Evolutionary conservation across 2,329 filamentous ascomycete genomes (phyloP), one percentile per base, ranked within the genome.

Genomic region (Talaromyces sp.): DNA sequence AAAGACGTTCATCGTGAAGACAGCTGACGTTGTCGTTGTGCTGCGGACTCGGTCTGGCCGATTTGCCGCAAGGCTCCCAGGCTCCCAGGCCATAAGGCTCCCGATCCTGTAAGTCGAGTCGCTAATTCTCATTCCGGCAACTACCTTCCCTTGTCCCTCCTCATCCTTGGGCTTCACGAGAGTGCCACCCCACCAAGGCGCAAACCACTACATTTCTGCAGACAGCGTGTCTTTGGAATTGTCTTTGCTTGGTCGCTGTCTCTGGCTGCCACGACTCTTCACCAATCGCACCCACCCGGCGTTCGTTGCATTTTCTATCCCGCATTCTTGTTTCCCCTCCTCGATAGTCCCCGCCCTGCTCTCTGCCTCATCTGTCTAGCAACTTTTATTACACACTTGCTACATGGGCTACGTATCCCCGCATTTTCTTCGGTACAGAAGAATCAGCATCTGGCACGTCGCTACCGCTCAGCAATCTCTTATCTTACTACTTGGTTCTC

Each of bases 41-140:
- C 8, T 17, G 60, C 50, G 27, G 39, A 37, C 49, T 31, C 25
- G 61, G 49, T 10, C 37, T 41, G 39, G 60, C 45, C 47, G 47
- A 43, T 52, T 41, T 19, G 57, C 57, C 27, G 57, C 57, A 52
- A 62, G 49, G 58, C 58, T 47, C 19, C 25, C 33, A 54, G 49
- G 49, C 61, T 61, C 25, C 27, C 13, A 62, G 47, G 47, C 60
- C 25, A 33, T 19, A 52, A 62, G 60, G 62, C 63, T 49, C 52
- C 37, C 56, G 6, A 3, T 60, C 39, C 45, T 58, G 65, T 65
- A 60, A 67, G 66, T 62, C 11, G 59, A 52, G 67, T 63, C 62
- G 68, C 67, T 68, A 65, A 54, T 60, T 50, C 62, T 64, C 62
- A 9, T 59, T 64, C 54, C 45, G 62, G 62, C 62, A 64, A 59